These are phyloP conservation scores for Solanum hybrid DNA, from an alignment of 305 asterid species.

Conservation along the genomic window DNA sequence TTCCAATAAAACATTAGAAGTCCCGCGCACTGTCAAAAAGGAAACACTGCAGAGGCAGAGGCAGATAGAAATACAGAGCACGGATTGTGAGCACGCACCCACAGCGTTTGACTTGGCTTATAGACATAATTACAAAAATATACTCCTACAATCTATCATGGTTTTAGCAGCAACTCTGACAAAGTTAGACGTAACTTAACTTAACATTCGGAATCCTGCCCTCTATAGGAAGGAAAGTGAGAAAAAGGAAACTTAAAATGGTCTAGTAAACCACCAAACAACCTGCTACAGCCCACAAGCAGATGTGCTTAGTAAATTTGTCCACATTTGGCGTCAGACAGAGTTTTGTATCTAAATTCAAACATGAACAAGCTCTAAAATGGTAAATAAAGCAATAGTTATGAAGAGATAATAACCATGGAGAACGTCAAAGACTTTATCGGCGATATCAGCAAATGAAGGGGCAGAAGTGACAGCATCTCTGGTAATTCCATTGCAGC, in stretches of 20 bases:
- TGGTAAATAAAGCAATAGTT: background rate
- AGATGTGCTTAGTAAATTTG: background rate
- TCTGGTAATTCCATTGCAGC: constrained; percentile 67
- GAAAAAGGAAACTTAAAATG: background rate
- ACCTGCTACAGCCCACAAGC: background rate
- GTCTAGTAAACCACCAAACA: background rate
- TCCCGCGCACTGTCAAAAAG: background rate
- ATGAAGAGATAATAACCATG: constrained; percentile 41
- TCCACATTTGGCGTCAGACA: background rate
- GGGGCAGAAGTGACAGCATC: constrained; percentile 74
- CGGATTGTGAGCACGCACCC: too few species aligned
- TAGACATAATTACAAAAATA: background rate
- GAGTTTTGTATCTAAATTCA: background rate
- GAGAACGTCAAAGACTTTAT: constrained; percentile 57
- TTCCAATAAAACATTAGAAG: too few species aligned
- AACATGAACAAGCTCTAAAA: background rate
- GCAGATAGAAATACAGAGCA: background rate
- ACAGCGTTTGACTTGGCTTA: background rate
- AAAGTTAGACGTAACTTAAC: background rate
- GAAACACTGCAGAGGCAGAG: background rate
- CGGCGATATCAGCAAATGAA: constrained; percentile 58
- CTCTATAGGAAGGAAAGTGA: background rate
- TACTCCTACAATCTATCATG: background rate
- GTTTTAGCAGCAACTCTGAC: background rate
- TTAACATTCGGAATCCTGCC: background rate